Evolutionary conservation across 2,329 filamentous ascomycete genomes (phyloP), one percentile per base, ranked within the genome.

Genomic region (Aspergillaceae sp.): DNA sequence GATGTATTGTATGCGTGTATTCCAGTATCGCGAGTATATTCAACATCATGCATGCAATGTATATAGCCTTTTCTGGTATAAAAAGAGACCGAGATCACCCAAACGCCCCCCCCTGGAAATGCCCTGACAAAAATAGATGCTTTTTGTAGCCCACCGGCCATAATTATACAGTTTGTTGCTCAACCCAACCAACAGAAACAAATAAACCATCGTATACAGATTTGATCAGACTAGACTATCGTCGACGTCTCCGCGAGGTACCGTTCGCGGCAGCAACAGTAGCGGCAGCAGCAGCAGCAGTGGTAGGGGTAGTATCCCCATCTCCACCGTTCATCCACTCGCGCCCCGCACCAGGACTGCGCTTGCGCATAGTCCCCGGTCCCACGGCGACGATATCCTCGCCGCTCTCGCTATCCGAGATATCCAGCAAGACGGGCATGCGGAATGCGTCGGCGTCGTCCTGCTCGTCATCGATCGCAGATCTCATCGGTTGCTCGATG

Each of bases 321-420:
- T 62, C 60, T 8, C 53, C 49, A 45, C 64, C 59, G 7, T 79
- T 79, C 57, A 82, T 80, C 53, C 81, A 82, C 50, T 84, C 82
- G 54, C 83, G 76, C 42, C 79, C 79, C 19, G 85, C 83, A 1
- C 86, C 87, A 7, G 87, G 82, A 62, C 87, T 95, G 62, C 89
- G 85, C 48, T 89, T 79, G 54, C 91, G 78, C 76, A 94, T 91
- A 41, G 92, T 94, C 7, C 91, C 91, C 1, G 79, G 76, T 0
- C 80, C 80, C 44, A 83, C 73, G 33, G 78, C 75, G 33, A 84
- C 70, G 42, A 83, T 77, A 61, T 98, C 94, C 58, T 98, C 92
- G 61, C 96, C 92, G 61, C 87, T 95, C 61, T 97, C 92, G 56
- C 87, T 95, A 58, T 94, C 89, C 41, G 89, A 88, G 40, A 97